Conservation (phyloP, 106 monocot genomes). For the Phalaenopsis equestris region DNA sequence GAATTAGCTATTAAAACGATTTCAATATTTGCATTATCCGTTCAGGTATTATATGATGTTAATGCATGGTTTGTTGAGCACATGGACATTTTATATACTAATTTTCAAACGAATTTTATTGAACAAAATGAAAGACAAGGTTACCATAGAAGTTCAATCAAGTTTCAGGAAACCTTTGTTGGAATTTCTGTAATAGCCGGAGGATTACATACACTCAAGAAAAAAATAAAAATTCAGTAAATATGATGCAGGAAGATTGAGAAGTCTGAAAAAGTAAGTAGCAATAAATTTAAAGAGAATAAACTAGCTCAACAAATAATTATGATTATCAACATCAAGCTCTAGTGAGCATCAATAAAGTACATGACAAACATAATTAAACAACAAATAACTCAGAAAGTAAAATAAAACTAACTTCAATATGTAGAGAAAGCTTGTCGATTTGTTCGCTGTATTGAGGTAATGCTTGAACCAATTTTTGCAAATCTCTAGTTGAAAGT, state of each 20-base stretch:
- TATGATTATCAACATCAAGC: background rate
- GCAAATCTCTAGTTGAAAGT: slow-evolving; percentile 18
- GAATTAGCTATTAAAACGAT: no score
- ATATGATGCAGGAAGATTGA: background rate
- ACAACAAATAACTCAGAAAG: background rate
- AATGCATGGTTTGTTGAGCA: no score
- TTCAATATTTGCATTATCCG: no score
- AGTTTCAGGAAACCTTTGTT: background rate
- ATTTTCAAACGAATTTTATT: no score
- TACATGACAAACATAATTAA: background rate
- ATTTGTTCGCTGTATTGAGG: slow-evolving; percentile 13
- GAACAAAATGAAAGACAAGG: no score
- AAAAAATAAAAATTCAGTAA: background rate
- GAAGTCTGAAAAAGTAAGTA: background rate
- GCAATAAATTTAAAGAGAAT: background rate
- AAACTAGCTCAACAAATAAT: background rate
- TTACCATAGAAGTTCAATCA: no score
- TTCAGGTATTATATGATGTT: no score
- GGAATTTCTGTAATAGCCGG: background rate
- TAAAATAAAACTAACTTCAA: slow-evolving; percentile 6
- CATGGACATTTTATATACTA: no score
- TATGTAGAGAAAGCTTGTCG: slow-evolving; percentile 13
- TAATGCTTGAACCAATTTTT: slow-evolving; percentile 17
- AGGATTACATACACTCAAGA: background rate
- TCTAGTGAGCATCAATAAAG: background rate